These are phyloP conservation scores for Pezicula rhizophila DNA, from an alignment of 2,329 filamentous ascomycete species.

Conservation along the genomic window DNA sequence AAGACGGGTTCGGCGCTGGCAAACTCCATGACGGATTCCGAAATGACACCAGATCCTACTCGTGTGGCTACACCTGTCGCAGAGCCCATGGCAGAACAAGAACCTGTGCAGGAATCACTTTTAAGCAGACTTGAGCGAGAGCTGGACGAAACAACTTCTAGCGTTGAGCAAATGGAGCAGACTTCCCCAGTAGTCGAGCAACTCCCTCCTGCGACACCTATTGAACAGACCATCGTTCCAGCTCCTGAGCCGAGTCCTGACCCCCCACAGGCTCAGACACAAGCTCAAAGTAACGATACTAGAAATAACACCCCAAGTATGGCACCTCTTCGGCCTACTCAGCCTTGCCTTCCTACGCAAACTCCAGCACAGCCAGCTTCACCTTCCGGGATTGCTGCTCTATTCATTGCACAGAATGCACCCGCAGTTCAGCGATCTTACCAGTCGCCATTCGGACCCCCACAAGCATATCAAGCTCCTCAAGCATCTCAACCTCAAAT, in stretches of 20 bases:
- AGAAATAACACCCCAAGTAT: neutral
- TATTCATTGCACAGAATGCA: neutral
- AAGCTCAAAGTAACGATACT: neutral
- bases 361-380: neutral
- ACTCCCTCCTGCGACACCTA: neutral
- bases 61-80: neutral
- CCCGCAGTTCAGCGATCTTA: neutral
- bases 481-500: neutral
- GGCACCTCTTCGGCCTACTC: neutral
- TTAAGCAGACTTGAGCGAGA: too few species aligned
- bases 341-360: neutral
- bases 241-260: neutral
- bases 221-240: neutral
- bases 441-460: neutral
- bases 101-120: too few species aligned
- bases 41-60: neutral
- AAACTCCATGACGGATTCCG: neutral
- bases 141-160: too few species aligned
- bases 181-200: too few species aligned
- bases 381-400: neutral
- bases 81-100: too few species aligned
- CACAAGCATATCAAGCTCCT: neutral
- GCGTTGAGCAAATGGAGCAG: too few species aligned
- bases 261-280: neutral
- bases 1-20: constrained; percentile 16